phyloP scores from a whole-genome alignment of 1,284 basidiomycete genomes.

The Sutorius eximius region DNA sequence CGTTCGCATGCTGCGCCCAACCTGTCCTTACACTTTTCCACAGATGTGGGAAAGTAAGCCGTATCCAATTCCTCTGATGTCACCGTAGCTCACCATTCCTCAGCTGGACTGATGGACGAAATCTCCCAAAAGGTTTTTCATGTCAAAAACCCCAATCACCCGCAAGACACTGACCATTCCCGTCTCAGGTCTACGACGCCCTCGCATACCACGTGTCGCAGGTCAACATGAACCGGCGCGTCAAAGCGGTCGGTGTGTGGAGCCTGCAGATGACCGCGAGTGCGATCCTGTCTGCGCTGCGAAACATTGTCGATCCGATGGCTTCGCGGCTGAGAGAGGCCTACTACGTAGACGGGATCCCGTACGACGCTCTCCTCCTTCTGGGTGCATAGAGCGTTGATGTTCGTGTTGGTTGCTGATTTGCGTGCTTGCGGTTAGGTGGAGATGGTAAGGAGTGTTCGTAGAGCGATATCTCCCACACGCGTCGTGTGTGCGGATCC shows the following conservation, averaged over 20 bases:
- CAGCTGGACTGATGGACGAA: slow-evolving; percentile 81
- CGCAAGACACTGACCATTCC: slow-evolving; percentile 5
- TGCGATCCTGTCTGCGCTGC: slow-evolving; percentile 59
- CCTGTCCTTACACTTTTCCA: slow-evolving; percentile 3
- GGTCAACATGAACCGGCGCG: slow-evolving; percentile 81
- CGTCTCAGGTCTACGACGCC: slow-evolving; percentile 75
- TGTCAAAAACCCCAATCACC: not conserved
- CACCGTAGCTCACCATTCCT: slow-evolving; percentile 17
- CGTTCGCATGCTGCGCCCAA: not conserved
- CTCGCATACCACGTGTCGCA: slow-evolving; percentile 90
- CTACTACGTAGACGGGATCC: slow-evolving; percentile 39
- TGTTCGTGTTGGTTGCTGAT: not conserved
- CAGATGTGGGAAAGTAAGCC: slow-evolving; percentile 84
- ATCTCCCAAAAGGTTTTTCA: slow-evolving; percentile 68
- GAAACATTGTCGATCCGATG: slow-evolving; percentile 57
- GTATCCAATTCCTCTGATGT: not conserved
- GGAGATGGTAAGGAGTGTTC: slow-evolving; percentile 1
- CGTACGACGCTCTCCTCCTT: slow-evolving; percentile 33
- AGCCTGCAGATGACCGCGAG: slow-evolving; percentile 73
- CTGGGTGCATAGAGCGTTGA: slow-evolving; percentile 27
- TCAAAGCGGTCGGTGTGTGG: slow-evolving; percentile 86
- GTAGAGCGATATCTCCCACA: not conserved
- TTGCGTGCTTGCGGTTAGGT: slow-evolving; percentile 5
- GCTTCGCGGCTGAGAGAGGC: slow-evolving; percentile 45
- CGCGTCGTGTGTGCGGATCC: not conserved